phyloP scores from a whole-genome alignment of 768 basidiomycete species.

The Termitomyces sp. region DNA sequence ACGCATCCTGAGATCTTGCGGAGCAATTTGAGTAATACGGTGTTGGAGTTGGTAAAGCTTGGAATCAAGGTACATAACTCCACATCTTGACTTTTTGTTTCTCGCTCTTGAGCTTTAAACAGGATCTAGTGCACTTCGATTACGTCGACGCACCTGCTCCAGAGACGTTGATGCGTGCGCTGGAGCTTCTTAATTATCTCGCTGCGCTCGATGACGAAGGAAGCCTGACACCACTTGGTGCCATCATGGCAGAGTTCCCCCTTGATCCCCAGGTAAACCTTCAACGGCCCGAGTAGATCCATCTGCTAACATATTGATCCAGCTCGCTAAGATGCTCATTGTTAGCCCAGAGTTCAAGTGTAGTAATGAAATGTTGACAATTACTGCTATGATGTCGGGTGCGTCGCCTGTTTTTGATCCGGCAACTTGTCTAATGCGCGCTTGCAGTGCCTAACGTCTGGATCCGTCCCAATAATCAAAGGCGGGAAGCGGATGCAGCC shows the following conservation, averaged over 20 bases:
- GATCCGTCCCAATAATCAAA: conserved; percentile 81
- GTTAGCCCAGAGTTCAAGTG: conserved; percentile 93
- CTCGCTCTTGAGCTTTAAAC: background rate
- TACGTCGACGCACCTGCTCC: conserved; percentile 93
- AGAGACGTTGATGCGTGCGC: conserved; percentile 94
- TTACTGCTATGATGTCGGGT: conserved; percentile 97
- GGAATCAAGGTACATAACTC: conserved; percentile 65
- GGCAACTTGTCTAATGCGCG: background rate
- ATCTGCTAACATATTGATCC: background rate
- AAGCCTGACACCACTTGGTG: conserved; percentile 78
- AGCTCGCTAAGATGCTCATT: conserved; percentile 93
- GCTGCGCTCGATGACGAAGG: conserved; percentile 94
- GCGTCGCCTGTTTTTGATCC: conserved; percentile 13
- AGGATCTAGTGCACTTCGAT: conserved; percentile 85
- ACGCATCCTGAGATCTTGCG: conserved; percentile 95
- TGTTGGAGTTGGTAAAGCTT: conserved; percentile 89
- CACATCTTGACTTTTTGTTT: background rate
- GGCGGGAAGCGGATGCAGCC: conserved; percentile 89
- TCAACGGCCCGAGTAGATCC: background rate
- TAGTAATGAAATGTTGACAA: conserved; percentile 91
- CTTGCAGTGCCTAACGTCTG: conserved; percentile 84
- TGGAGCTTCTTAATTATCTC: conserved; percentile 90
- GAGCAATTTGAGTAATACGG: conserved; percentile 89
- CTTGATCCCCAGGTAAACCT: conserved; percentile 88
- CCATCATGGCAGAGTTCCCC: conserved; percentile 96